Evolutionary conservation across 208 protist species (phyloP).

Genomic region (Trypanosoma melophagium): DNA sequence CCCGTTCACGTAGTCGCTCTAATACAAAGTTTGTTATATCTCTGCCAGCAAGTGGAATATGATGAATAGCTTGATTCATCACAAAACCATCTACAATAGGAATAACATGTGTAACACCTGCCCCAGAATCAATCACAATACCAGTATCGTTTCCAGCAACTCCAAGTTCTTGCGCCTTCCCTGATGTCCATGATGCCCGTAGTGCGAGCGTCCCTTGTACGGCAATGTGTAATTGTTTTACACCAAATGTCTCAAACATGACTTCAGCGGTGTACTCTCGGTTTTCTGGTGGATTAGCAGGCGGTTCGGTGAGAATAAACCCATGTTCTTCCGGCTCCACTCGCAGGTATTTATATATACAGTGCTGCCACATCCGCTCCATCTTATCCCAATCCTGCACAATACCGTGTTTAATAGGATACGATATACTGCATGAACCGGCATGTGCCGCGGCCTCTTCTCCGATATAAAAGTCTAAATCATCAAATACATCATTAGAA

Average conservation of each 20-base stretch:
- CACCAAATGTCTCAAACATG: constrained; percentile 99
- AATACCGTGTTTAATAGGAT: constrained; percentile 94
- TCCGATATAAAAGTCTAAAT: constrained; percentile 96
- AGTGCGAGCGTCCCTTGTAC: constrained; percentile 97
- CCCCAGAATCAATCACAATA: constrained; percentile 97
- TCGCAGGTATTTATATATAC: constrained; percentile 97
- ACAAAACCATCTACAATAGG: constrained; percentile 98
- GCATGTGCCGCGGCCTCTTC: constrained; percentile 87
- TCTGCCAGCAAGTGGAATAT: constrained; percentile 95
- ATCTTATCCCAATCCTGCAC: constrained; percentile 96
- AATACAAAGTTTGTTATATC: constrained; percentile 97
- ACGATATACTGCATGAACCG: constrained; percentile 30
- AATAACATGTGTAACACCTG: constrained; percentile 98
- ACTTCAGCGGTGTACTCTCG: constrained; percentile 97
- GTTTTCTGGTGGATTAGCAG: constrained; percentile 97
- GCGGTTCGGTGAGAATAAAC: constrained; percentile 97
- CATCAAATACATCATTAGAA: constrained; percentile 56
- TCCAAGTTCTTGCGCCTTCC: constrained; percentile 34
- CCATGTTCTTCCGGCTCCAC: constrained; percentile 97
- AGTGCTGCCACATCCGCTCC: constrained; percentile 97
- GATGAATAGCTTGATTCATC: constrained; percentile 93
- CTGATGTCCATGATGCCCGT: constrained; percentile 88
- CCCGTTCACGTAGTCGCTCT: constrained; percentile 91
- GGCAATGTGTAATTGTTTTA: constrained; percentile 96
- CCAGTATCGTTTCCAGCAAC: constrained; percentile 61